A percentile compares a stretch with the other conserved stretches of the same genome.
These are phyloP conservation scores for Solanum gracilifrons DNA, from an alignment of 257 asterid genomes.

Conservation along the genomic window DNA sequence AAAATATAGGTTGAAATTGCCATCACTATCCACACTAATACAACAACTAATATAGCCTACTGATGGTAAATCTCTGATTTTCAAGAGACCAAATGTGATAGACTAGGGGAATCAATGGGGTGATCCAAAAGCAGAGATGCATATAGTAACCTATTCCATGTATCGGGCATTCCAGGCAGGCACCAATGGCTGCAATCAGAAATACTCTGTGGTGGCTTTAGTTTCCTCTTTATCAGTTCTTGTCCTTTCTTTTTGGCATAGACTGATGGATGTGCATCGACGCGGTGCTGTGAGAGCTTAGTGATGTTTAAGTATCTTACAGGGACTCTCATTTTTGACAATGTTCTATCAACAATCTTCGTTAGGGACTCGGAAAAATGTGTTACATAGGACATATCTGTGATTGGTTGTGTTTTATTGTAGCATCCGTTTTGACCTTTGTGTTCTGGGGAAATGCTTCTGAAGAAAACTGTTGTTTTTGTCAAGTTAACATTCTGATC, in stretches of 20 bases:
- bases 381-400: not conserved
- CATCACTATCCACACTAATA: not conserved
- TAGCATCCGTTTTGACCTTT: not conserved
- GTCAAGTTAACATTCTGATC: conserved; percentile 1
- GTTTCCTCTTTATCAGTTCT: not conserved
- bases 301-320: conserved; percentile 8
- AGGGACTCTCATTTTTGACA: not conserved
- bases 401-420: conserved; percentile 5
- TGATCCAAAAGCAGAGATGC: conserved; percentile 5
- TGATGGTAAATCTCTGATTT: not conserved
- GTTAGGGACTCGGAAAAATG: not conserved
- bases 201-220: not conserved
- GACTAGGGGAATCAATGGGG: not conserved
- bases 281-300: conserved; percentile 7
- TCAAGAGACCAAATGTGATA: not conserved
- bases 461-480: conserved; percentile 6
- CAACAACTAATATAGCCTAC: not conserved
- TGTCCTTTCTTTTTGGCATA: not conserved
- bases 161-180: conserved; percentile 15
- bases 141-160: conserved; percentile 13
- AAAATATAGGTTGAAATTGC: not conserved
- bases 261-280: conserved; percentile 11
- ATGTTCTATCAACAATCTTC: conserved; percentile 1
- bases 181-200: conserved; percentile 18
- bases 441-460: conserved; percentile 12